Evolutionary conservation across 202 grass and related monocot species (phyloP), one percentile per base, ranked within the genome.

Genomic region (Setaria viridis): DNA sequence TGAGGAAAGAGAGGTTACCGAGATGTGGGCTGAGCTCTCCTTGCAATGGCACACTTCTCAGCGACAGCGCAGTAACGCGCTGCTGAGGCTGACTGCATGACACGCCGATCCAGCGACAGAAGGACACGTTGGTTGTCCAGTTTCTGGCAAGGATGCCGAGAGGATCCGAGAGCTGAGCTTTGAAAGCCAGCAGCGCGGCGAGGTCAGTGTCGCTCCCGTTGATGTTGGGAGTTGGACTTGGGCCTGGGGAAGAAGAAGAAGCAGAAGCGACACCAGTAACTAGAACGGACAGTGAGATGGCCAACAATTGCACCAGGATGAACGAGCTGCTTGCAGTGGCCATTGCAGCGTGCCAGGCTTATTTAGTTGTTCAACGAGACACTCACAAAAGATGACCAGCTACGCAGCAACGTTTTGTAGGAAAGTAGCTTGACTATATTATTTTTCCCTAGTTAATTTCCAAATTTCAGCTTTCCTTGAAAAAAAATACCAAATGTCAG

Each of bases 1-100:
- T 11, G 43, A 79, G 76, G 76, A 79, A 65, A 65, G 76, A 79
- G 76, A 79, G 76, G 59, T 79, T 79, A 65, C 59, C 59, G 9
- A 65, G 9, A 2, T 20, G 9, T 4, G 76, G 59, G 29, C 29
- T 49, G 43, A 65, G 43, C 59, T 64, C 59, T 50, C 76, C 76
- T 0, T 19, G 14, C 0, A 79, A 59, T 2, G 25, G 0, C 14
- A 63, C 41, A 10, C 10, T 14, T 6, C 25, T 0, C n/a, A 78
- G 10, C 19, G 2, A n/a, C 9, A 81, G 53, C 0, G 20, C 34
- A 0, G 13, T 45, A 2, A 81, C 35, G 0, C 50, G 65, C n/a
- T 58, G 65, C 13, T 13, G 13, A 0, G 7, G 79, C 4, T 2
- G 65, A 37, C 37, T 45, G 79, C 79, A 81, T 0, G n/a, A 58